A percentile compares a stretch with the other conserved stretches of the same genome.
Evolutionary conservation across 202 grass and related monocot genomes (phyloP).

Genomic region (Thinopyrum obtusiflorum): DNA sequence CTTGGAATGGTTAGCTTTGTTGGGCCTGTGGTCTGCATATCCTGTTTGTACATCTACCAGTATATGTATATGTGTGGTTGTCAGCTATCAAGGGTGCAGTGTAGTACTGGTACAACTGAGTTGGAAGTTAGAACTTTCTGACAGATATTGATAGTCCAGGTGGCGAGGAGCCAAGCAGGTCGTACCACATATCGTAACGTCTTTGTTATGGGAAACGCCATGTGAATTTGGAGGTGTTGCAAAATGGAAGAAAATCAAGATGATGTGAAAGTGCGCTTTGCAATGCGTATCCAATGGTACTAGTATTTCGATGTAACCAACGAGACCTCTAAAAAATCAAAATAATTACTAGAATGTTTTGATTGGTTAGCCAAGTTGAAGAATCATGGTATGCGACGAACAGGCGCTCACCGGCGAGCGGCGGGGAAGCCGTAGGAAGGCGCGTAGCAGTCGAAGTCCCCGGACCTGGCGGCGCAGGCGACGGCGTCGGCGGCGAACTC

Average conservation of each 20-base stretch:
- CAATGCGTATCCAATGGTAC: neutral
- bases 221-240: neutral
- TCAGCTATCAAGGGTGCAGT: neutral
- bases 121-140: neutral
- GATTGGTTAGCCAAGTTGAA: neutral
- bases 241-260: neutral
- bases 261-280: neutral
- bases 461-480: constrained; percentile 38
- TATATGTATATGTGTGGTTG: neutral
- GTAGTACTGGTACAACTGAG: neutral
- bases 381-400: neutral
- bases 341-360: neutral
- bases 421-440: constrained; percentile 62
- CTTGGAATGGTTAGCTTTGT: neutral
- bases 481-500: constrained; percentile 59
- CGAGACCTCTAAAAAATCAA: neutral
- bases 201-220: neutral
- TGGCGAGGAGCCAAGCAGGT: neutral
- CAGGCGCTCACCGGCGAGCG: constrained; percentile 51
- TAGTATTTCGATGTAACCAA: neutral
- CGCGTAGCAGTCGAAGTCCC: constrained; percentile 74
- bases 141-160: neutral
- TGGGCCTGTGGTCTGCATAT: neutral
- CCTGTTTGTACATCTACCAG: neutral
- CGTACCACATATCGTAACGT: neutral